Base-by-base conservation (phyloP, 805 yeast genomes). In the Cyberlindnera sargentensis region DNA sequence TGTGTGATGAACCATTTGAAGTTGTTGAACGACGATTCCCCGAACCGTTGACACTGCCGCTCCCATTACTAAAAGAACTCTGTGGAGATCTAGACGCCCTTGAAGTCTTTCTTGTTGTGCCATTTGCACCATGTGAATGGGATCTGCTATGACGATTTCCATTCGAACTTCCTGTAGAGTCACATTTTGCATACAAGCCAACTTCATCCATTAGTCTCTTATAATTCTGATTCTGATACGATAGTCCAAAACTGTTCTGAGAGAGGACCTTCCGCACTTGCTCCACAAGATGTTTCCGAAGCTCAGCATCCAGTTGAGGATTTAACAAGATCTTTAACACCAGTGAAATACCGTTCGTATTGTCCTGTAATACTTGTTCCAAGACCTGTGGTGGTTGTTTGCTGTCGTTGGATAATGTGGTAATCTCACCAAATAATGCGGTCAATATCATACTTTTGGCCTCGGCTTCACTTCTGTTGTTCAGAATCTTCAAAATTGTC, bases 141-240 rank as follows among this genome's bases (percentile, higher is more conserved):
- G 50, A 41, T 53, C 62, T 56, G 10, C 37, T 43, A 36, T 51
- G 60, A 24, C 58, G 54, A 24, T 40, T 20, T 4, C 25, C 32
- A n/a, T 24, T 36, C 8, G 39, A 36, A 25, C 31, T n/a, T 30
- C 20, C 20, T 31, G 7, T n/a, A 31, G 28, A 8, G 56, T 49
- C 31, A 36, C 45, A 24, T 48, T 57, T 49, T 31, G 37, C 45
- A 24, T 48, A 35, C 41, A 90, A 67, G 3, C 97, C 97, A 48
- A 89, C 91, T 62, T 91, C 98, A 53, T 91, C 98, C 74, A 90
- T 76, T 45, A 93, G 69, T 50, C 95, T 79, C 58, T 86, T 85
- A 63, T 87, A 86, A 31, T 84, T 85, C 59, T 85, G 95, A 41
- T 65, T 15, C 20, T 15, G 20, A 68, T 31, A 20, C 11, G 33